Evolutionary conservation across 768 basidiomycete species (phyloP).

Genomic region (Dioszegia aurantiaca): DNA sequence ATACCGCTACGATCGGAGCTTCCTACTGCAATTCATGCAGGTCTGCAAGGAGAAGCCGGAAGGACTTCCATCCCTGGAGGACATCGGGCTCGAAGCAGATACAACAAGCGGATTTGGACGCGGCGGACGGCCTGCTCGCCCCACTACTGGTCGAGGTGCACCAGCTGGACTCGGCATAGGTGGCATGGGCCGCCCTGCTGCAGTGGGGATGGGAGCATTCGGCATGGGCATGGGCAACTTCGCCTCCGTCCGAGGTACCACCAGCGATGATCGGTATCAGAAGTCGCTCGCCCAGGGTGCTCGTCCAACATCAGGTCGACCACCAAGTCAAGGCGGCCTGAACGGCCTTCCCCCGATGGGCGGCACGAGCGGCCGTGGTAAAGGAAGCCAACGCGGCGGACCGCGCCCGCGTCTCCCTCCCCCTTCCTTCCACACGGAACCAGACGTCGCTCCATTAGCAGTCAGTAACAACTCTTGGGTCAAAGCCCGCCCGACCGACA

Average conservation of each 20-base stretch:
- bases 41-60: constrained; percentile 95
- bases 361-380: constrained; percentile 36
- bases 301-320: constrained; percentile 59
- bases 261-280: constrained; percentile 36
- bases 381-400: constrained; percentile 79
- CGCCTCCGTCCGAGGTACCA: constrained; percentile 36
- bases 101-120: constrained; percentile 55
- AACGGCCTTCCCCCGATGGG: constrained; percentile 36
- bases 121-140: constrained; percentile 58
- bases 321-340: constrained; percentile 56
- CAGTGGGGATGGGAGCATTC: constrained; percentile 49
- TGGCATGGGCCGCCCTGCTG: constrained; percentile 31
- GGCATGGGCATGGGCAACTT: constrained; percentile 43
- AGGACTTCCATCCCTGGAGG: constrained; percentile 78
- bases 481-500: constrained; percentile 51
- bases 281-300: constrained; percentile 20
- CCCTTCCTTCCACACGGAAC: constrained; percentile 55
- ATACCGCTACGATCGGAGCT: constrained; percentile 96
- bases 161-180: constrained; percentile 57
- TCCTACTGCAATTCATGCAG: constrained; percentile 93
- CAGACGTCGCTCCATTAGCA: constrained; percentile 70
- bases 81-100: constrained; percentile 81
- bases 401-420: constrained; percentile 55
- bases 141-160: constrained; percentile 54
- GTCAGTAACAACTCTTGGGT: constrained; percentile 80